Percentiles rank a stretch among this genome's conserved stretches.
Evolutionary conservation across 768 basidiomycete species (phyloP).

Genomic region (Pleurotus djamor): DNA sequence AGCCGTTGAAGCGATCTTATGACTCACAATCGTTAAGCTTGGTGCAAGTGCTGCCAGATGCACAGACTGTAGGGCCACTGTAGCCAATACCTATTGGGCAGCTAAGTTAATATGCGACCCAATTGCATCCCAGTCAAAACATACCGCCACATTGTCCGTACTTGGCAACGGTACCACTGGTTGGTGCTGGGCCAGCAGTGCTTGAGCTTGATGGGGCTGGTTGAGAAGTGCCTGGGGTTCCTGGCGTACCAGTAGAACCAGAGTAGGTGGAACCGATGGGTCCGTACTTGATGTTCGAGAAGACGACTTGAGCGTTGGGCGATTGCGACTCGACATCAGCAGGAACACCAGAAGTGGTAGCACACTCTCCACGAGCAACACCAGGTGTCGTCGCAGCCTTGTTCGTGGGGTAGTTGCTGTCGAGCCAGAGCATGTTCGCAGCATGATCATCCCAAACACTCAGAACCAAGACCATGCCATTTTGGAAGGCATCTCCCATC

Average conservation of each 20-base stretch:
- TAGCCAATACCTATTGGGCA: neutral
- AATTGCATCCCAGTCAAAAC: neutral
- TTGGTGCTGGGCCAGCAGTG: neutral
- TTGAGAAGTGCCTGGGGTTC: neutral
- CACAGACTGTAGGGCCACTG: slow-evolving; percentile 1
- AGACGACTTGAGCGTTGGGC: slow-evolving; percentile 29
- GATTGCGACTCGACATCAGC: slow-evolving; percentile 28
- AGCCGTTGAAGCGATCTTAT: neutral
- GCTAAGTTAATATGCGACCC: neutral
- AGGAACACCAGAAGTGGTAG: slow-evolving; percentile 33
- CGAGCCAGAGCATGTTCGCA: slow-evolving; percentile 39
- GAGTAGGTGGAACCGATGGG: slow-evolving; percentile 22
- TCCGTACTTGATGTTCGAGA: slow-evolving; percentile 40
- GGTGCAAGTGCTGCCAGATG: slow-evolving; percentile 1
- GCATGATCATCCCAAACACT: slow-evolving; percentile 38
- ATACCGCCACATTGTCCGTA: slow-evolving; percentile 1
- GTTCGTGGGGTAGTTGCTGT: slow-evolving; percentile 28
- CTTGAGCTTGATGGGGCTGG: neutral
- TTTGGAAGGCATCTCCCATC: slow-evolving; percentile 21
- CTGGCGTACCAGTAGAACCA: neutral
- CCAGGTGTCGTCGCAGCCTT: slow-evolving; percentile 22
- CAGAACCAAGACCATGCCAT: slow-evolving; percentile 34
- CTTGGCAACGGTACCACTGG: neutral
- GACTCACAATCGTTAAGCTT: slow-evolving; percentile 5
- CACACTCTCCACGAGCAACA: slow-evolving; percentile 34